A percentile compares a stretch with the other conserved stretches of the same genome.
Evolutionary conservation across 352 stramenopile genomes (phyloP).

Genomic region (Globisporangium alternatum): DNA sequence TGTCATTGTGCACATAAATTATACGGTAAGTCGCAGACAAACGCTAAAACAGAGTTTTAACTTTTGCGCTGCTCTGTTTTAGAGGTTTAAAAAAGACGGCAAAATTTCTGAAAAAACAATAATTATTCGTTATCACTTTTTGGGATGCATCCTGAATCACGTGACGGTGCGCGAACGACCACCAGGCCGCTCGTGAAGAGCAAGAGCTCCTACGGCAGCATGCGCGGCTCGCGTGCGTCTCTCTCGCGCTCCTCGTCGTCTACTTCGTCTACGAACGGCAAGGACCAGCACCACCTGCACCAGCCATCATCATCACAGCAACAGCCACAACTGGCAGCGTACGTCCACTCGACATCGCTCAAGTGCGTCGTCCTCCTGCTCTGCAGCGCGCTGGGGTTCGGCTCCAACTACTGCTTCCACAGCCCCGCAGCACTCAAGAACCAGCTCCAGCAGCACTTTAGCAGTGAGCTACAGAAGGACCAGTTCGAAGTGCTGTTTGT

Average conservation of each 20-base stretch:
- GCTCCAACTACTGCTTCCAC: constrained; percentile 67
- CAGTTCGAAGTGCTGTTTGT: constrained; percentile 44
- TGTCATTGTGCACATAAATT: too few species aligned
- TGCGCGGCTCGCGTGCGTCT: not conserved
- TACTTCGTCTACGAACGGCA: not conserved
- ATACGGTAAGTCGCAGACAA: too few species aligned
- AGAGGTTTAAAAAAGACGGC: too few species aligned
- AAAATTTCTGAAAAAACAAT: too few species aligned
- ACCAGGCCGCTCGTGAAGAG: not conserved
- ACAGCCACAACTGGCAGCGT: not conserved
- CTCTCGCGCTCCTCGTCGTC: not conserved
- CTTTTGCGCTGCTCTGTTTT: too few species aligned
- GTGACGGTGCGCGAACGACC: not conserved
- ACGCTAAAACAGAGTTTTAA: too few species aligned
- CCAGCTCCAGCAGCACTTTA: constrained; percentile 59
- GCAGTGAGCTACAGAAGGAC: constrained; percentile 24
- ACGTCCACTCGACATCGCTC: constrained; percentile 17
- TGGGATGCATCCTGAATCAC: too few species aligned
- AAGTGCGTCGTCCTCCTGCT: constrained; percentile 48
- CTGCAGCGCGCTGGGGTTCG: constrained; percentile 40
- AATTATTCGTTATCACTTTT: too few species aligned
- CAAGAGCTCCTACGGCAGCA: not conserved
- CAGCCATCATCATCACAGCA: not conserved
- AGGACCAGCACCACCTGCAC: not conserved
- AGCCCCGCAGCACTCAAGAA: constrained; percentile 62